Conservation (phyloP, 805 yeast species). For the Yarrowia deformans region DNA sequence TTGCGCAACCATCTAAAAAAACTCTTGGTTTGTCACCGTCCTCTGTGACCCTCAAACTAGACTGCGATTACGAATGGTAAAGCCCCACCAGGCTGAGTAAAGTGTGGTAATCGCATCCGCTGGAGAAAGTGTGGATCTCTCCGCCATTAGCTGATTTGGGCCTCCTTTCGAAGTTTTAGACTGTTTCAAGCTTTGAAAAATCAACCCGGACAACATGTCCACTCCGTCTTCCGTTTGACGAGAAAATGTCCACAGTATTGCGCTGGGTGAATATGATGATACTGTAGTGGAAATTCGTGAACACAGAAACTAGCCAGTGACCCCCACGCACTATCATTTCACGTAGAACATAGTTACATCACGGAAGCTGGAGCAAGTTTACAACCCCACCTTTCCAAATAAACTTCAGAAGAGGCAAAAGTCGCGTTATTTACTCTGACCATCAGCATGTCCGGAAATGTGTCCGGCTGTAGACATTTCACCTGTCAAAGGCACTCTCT, state of each 20-base stretch:
- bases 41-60: no score
- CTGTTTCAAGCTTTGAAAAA: background rate
- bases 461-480: no score
- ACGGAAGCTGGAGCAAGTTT: background rate
- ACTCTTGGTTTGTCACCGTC: no score
- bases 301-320: background rate
- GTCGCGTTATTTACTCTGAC: constrained; percentile 8
- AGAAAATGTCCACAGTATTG: no score
- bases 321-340: background rate
- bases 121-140: background rate
- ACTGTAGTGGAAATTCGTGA: no score
- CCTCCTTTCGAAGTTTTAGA: background rate
- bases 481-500: no score
- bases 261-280: no score
- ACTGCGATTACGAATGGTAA: background rate
- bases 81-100: constrained; percentile 26
- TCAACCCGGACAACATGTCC: no score
- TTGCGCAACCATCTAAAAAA: no score
- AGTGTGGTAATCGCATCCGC: background rate
- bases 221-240: no score
- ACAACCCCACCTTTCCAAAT: background rate
- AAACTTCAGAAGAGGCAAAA: background rate
- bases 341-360: background rate
- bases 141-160: constrained; percentile 1
- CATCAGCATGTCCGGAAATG: background rate